phyloP scores from a whole-genome alignment of 2,329 filamentous ascomycete genomes.

The Alternaria triticimaculans region DNA sequence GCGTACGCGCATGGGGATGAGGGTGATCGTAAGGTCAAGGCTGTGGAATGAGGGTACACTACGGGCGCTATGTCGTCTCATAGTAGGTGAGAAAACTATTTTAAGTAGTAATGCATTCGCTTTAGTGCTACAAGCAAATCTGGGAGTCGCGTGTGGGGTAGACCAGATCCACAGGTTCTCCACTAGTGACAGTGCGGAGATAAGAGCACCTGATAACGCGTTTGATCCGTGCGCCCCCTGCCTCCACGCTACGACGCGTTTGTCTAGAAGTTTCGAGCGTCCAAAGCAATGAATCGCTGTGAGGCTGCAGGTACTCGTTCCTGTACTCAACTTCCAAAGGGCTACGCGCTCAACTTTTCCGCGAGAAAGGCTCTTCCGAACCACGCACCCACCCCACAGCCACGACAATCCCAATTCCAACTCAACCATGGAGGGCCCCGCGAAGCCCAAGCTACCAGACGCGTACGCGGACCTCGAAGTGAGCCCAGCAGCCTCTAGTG shows the following conservation, averaged over 20 bases:
- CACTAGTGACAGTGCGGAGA: background rate
- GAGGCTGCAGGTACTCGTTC: background rate
- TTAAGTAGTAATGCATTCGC: background rate
- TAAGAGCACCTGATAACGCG: background rate
- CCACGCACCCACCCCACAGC: background rate
- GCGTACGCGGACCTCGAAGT: background rate
- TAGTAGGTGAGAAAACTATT: background rate
- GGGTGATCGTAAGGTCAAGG: background rate
- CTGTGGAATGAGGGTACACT: background rate
- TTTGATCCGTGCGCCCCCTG: background rate
- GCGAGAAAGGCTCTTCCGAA: background rate
- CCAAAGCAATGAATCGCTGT: background rate
- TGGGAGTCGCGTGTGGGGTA: background rate
- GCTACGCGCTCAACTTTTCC: background rate
- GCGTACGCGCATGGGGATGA: conserved; percentile 25
- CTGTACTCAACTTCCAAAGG: no score
- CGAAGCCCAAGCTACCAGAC: background rate
- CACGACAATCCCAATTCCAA: background rate
- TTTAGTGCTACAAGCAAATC: background rate
- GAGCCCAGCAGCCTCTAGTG: background rate
- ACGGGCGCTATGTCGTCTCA: background rate
- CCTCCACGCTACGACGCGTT: background rate
- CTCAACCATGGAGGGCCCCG: background rate
- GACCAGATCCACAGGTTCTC: no score
- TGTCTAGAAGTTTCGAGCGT: background rate